phyloP scores from a whole-genome alignment of 305 asterid species.

The Rubia peregrina region DNA sequence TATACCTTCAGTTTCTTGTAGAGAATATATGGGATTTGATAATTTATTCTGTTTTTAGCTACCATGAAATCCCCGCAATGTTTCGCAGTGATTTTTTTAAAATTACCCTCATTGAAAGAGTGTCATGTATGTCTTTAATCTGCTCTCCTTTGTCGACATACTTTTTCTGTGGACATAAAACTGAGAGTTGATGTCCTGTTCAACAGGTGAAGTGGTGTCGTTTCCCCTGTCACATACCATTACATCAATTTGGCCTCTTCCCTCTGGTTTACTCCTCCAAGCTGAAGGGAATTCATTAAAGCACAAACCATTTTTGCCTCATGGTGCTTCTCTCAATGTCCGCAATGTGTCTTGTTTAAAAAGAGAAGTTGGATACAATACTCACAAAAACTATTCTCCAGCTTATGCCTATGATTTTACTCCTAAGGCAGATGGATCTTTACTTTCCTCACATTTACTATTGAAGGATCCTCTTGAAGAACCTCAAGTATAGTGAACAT shows the following conservation, averaged over 20 bases:
- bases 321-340: constrained; percentile 40
- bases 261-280: constrained; percentile 83
- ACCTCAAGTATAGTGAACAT: constrained; percentile 58
- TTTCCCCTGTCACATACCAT: constrained; percentile 64
- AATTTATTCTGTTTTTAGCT: background rate
- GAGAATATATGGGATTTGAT: background rate
- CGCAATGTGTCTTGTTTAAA: constrained; percentile 51
- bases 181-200: constrained; percentile 24
- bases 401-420: constrained; percentile 39
- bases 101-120: background rate
- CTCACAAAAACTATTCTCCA: constrained; percentile 39
- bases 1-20: background rate
- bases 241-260: constrained; percentile 88
- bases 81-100: background rate
- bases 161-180: constrained; percentile 3
- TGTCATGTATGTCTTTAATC: background rate
- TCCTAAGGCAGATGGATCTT: constrained; percentile 44
- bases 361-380: constrained; percentile 54
- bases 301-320: constrained; percentile 43
- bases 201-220: constrained; percentile 72
- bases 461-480: constrained; percentile 79
- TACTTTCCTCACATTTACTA: constrained; percentile 66
- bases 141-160: background rate
- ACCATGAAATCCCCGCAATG: background rate
- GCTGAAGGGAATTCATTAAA: constrained; percentile 52